These are phyloP conservation scores for Beauveria medogensis DNA, from an alignment of 2,329 filamentous ascomycete genomes.

Conservation along the genomic window DNA sequence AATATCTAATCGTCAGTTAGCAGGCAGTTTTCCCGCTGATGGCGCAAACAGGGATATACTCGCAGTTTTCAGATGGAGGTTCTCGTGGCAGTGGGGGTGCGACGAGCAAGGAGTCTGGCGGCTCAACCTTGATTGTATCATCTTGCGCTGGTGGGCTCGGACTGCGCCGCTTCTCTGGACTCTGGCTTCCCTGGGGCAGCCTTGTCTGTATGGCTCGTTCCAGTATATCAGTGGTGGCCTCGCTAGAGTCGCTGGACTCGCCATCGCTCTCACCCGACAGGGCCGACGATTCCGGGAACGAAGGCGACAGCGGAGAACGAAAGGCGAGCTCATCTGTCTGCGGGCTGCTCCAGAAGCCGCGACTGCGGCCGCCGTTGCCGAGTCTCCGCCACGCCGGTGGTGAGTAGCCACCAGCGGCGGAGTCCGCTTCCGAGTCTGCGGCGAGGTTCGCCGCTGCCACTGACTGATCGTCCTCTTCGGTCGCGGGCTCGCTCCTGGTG, in stretches of 20 bases:
- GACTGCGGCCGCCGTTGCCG: conserved; percentile 50
- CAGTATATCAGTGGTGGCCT: conserved; percentile 26
- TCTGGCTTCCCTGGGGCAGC: conserved; percentile 47
- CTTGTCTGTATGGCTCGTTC: conserved; percentile 46
- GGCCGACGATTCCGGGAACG: conserved; percentile 11
- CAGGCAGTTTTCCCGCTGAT: background rate
- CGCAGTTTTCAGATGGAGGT: conserved; percentile 41
- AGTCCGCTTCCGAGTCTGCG: conserved; percentile 39
- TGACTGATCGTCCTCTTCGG: conserved; percentile 20
- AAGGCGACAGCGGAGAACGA: conserved; percentile 32
- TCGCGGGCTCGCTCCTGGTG: conserved; percentile 26
- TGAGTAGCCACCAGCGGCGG: conserved; percentile 46
- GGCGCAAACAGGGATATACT: conserved; percentile 18
- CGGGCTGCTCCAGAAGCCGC: conserved; percentile 50
- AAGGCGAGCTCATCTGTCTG: conserved; percentile 38
- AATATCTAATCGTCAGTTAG: conserved; percentile 51
- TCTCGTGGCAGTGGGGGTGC: conserved; percentile 18
- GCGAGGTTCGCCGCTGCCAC: conserved; percentile 16
- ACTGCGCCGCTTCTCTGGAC: conserved; percentile 42
- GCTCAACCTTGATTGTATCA: conserved; percentile 29
- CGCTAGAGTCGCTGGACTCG: conserved; percentile 28
- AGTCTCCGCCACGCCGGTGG: conserved; percentile 54
- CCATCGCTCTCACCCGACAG: background rate
- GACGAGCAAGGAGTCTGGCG: conserved; percentile 19
- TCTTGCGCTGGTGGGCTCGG: conserved; percentile 35